Conservation (phyloP, 2,329 filamentous ascomycete genomes). For the Aspergillus thermomutatus region DNA sequence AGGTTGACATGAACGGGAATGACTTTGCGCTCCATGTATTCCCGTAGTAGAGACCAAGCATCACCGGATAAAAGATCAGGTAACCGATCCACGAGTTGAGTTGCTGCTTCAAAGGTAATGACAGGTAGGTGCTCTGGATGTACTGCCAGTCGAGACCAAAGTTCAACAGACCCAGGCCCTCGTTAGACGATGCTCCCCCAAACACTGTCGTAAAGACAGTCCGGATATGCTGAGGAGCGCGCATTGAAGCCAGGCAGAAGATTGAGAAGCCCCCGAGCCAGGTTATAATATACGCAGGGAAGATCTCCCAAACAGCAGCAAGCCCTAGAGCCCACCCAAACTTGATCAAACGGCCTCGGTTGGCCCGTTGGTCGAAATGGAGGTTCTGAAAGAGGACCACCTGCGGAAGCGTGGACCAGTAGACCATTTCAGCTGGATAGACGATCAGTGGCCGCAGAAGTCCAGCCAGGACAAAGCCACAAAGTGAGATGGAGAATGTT, state of each 20-base stretch:
- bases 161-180: conserved; percentile 23
- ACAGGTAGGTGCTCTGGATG: conserved; percentile 13
- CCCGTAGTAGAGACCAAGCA: conserved; percentile 23
- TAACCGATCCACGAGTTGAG: conserved; percentile 20
- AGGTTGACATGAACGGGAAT: conserved; percentile 28
- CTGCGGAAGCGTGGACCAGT: conserved; percentile 30
- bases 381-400: conserved; percentile 34
- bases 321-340: conserved; percentile 30
- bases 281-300: conserved; percentile 24
- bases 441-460: conserved; percentile 29
- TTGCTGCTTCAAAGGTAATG: conserved; percentile 17
- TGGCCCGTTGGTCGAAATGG: conserved; percentile 27
- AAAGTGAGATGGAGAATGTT: conserved; percentile 28
- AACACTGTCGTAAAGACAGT: conserved; percentile 18
- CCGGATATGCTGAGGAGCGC: conserved; percentile 4
- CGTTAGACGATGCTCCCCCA: conserved; percentile 23
- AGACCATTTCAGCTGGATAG: conserved; percentile 34
- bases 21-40: conserved; percentile 20
- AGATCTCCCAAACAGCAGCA: conserved; percentile 19
- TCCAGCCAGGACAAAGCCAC: conserved; percentile 29
- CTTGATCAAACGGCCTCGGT: conserved; percentile 25
- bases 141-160: conserved; percentile 26
- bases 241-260: conserved; percentile 13
- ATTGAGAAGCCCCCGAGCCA: conserved; percentile 23
- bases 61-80: conserved; percentile 16